These are phyloP conservation scores for Tylopilus cervinicoccineus DNA, from an alignment of 768 basidiomycete genomes.

Conservation along the genomic window DNA sequence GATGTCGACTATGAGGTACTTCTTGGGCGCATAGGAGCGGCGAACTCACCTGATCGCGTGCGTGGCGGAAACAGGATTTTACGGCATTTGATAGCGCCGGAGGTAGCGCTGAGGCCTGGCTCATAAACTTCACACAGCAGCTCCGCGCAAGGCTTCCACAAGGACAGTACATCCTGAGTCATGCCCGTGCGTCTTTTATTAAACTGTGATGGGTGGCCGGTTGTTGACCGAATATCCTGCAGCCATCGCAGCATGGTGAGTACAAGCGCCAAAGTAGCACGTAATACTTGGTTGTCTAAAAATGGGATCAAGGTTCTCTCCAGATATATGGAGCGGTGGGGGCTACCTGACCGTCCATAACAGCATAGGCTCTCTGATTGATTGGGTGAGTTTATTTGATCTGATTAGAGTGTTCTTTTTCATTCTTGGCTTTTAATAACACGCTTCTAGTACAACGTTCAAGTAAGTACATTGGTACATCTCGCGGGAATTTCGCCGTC, in stretches of 20 bases:
- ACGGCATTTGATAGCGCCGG: slow-evolving; percentile 28
- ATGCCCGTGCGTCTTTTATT: slow-evolving; percentile 29
- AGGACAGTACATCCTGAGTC: slow-evolving; percentile 32
- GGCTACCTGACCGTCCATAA: slow-evolving; percentile 36
- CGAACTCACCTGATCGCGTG: background rate
- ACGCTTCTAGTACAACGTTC: slow-evolving; percentile 31
- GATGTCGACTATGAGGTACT: slow-evolving; percentile 51
- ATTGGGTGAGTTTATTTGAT: slow-evolving; percentile 34
- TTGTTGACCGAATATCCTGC: background rate
- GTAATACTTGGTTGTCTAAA: background rate
- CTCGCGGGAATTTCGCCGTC: background rate
- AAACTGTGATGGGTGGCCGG: background rate
- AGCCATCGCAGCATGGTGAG: slow-evolving; percentile 21
- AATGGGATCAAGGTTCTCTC: slow-evolving; percentile 16
- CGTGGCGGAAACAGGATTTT: slow-evolving; percentile 33
- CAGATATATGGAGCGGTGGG: slow-evolving; percentile 16
- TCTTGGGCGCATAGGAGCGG: background rate
- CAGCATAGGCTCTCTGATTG: slow-evolving; percentile 40
- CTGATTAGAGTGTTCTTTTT: no score
- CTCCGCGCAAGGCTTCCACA: slow-evolving; percentile 31
- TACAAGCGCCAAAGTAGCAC: background rate
- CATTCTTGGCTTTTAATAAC: background rate
- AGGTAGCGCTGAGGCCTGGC: slow-evolving; percentile 38
- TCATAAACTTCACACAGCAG: slow-evolving; percentile 29
- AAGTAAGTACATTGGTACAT: slow-evolving; percentile 24